Evolutionary conservation across 257 asterid genomes (phyloP).

Genomic region (Verbascum thapsus): DNA sequence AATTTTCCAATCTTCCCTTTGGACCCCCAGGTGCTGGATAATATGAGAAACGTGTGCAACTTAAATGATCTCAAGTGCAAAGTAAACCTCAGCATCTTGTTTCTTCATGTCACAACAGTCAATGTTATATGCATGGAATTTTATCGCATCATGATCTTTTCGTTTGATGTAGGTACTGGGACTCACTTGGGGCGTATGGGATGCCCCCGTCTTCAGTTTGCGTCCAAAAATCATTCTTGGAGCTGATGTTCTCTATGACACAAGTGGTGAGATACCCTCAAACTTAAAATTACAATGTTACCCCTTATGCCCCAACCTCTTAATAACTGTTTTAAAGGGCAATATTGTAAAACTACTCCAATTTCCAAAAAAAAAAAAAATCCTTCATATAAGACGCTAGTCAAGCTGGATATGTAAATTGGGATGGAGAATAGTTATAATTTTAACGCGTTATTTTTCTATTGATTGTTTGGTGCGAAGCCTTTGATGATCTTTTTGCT

Average conservation of each 20-base stretch:
- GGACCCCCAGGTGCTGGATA: slow-evolving; percentile 68
- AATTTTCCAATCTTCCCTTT: slow-evolving; percentile 14
- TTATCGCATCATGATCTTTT: slow-evolving; percentile 20
- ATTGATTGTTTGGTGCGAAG: slow-evolving; percentile 45
- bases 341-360: too few relatives aligned
- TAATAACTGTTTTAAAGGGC: too few relatives aligned
- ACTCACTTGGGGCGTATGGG: slow-evolving; percentile 93
- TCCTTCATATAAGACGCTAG: too few relatives aligned
- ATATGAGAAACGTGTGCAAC: slow-evolving; percentile 69
- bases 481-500: slow-evolving; percentile 86
- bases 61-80: slow-evolving; percentile 66
- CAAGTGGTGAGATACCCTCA: slow-evolving; percentile 51
- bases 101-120: slow-evolving; percentile 15
- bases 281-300: too few relatives aligned
- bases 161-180: slow-evolving; percentile 60
- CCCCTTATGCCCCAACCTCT: too few relatives aligned
- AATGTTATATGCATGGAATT: background rate
- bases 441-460: slow-evolving; percentile 25
- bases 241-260: slow-evolving; percentile 88
- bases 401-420: too few relatives aligned
- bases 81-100: slow-evolving; percentile 41
- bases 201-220: slow-evolving; percentile 54
- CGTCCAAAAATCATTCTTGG: slow-evolving; percentile 89
- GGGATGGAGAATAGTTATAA: background rate
- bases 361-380: too few relatives aligned